phyloP scores from a whole-genome alignment of 2,329 filamentous ascomycete genomes.

The Purpureocillium lavendulum region DNA sequence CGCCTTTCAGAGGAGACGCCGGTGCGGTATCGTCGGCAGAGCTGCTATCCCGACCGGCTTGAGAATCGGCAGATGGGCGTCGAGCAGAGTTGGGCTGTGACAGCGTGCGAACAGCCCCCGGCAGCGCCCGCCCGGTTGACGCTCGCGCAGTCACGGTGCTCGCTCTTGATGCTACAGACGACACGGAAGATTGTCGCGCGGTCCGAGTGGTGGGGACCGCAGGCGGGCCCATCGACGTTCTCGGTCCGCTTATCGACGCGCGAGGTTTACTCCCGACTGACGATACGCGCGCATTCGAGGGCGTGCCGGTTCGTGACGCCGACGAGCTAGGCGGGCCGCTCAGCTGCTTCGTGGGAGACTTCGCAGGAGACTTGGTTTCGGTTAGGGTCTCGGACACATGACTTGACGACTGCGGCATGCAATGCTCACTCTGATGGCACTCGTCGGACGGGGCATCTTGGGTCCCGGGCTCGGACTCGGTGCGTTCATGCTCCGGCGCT shows the following conservation, averaged over 20 bases:
- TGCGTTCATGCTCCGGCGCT: conserved; percentile 61
- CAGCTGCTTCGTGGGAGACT: conserved; percentile 71
- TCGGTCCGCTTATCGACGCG: conserved; percentile 42
- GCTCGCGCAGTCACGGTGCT: conserved; percentile 26
- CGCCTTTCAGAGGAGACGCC: conserved; percentile 41
- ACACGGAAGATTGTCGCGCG: conserved; percentile 34
- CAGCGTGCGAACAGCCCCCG: conserved; percentile 23
- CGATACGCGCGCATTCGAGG: conserved; percentile 44
- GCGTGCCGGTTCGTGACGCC: conserved; percentile 57
- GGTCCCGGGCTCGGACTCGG: conserved; percentile 65
- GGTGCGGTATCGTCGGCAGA: conserved; percentile 21
- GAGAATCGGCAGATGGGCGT: conserved; percentile 37
- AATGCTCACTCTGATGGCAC: conserved; percentile 45
- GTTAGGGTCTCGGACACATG: not conserved
- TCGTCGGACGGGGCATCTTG: conserved; percentile 45
- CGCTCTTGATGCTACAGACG: conserved; percentile 27
- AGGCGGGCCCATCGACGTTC: conserved; percentile 63
- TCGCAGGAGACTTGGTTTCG: conserved; percentile 57
- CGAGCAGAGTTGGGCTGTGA: conserved; percentile 31
- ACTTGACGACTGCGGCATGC: not conserved
- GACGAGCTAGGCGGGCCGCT: conserved; percentile 46
- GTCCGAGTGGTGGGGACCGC: conserved; percentile 35
- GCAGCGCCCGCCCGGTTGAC: conserved; percentile 30
- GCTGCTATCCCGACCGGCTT: conserved; percentile 31
- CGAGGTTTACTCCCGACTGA: conserved; percentile 42